Base-by-base conservation (phyloP, 1,284 basidiomycete species). In the Xerocomus nothofagi region DNA sequence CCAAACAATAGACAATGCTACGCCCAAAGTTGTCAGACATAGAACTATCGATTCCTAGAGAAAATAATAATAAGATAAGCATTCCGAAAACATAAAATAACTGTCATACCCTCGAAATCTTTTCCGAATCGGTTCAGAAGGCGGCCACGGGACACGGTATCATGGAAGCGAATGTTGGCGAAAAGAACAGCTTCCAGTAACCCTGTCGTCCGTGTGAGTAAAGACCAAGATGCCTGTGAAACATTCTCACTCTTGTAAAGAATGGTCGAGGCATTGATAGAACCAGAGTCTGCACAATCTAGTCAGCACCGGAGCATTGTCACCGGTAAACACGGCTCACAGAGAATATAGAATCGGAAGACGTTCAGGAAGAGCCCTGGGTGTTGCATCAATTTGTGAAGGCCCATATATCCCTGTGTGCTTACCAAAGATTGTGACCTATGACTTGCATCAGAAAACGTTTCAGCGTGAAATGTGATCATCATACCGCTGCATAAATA, bases 141-240 rank as follows among this genome's bases (percentile, higher is more conserved):
- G 12, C 92, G 82, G 7, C 93, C 93, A 39, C 91, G 82, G 42
- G 87, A 91, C 4, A 93, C 84, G 0, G 93, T 97, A 63, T 98
- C 94, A 62, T 96, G 94, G 79, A 97, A 97, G 23, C 93, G 83
- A 44, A 97, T 85, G 36, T 92, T 85, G 1, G 95, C 93, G 59
- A 94, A 94, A 1, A 99, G 73, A 10, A 98, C 86, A 0, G 86
- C 73, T 65, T 93, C 86, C 34, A 98, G 77, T 41, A 99, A 78
- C 33, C 72, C 84, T 81, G 54, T 66, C 12, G 23, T 37, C 27
- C 9, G 62, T 6, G 65, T 55, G 34, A 57, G 57, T 49, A 43
- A 52, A 39, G 17, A 23, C 23, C 14, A 12, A 23, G 11, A 49
- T 33, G 4, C 3, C 15, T 1, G 9, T 3, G 9, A 39, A n/a